Percentiles rank a stretch among this genome's conserved stretches.
Evolutionary conservation across 805 yeast genomes (phyloP).

Genomic region (Metahyphopichia silvanorum): DNA sequence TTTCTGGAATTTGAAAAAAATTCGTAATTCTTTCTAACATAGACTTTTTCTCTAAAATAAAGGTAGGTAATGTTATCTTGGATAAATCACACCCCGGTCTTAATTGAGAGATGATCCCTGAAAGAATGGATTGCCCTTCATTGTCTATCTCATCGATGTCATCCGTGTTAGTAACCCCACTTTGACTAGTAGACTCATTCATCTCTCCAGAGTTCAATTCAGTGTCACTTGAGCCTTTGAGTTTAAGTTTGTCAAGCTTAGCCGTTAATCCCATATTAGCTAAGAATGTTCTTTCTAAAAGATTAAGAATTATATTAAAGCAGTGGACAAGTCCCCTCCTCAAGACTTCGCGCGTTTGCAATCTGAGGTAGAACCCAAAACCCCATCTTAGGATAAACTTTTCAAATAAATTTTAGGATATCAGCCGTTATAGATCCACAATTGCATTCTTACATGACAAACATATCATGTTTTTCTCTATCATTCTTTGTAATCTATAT

Average conservation of each 20-base stretch:
- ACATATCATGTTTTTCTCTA: too few relatives aligned
- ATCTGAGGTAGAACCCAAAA: too few relatives aligned
- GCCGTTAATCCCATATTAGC: conserved; percentile 24
- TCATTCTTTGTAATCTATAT: too few relatives aligned
- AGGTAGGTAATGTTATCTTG: conserved; percentile 91
- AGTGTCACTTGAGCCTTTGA: conserved; percentile 10
- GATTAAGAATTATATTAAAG: too few relatives aligned
- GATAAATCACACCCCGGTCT: conserved; percentile 91
- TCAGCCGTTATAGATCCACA: too few relatives aligned
- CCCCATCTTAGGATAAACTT: too few relatives aligned
- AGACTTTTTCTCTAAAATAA: conserved; percentile 89
- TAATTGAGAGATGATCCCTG: conserved; percentile 86
- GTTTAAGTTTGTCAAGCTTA: conserved; percentile 23
- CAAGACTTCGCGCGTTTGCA: too few relatives aligned
- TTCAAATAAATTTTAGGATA: too few relatives aligned
- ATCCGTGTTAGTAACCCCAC: conserved; percentile 35
- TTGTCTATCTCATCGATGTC: conserved; percentile 92
- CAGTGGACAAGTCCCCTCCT: too few relatives aligned
- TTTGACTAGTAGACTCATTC: background rate
- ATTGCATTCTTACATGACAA: too few relatives aligned
- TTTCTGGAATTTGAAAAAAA: conserved; percentile 74
- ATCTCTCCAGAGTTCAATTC: conserved; percentile 3
- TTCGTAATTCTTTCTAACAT: conserved; percentile 96
- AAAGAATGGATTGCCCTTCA: conserved; percentile 80
- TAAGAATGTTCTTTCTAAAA: too few relatives aligned